Evolutionary conservation across 2,329 filamentous ascomycete genomes (phyloP), one percentile per base, ranked within the genome.

Genomic region (Dactylellina leptospora): DNA sequence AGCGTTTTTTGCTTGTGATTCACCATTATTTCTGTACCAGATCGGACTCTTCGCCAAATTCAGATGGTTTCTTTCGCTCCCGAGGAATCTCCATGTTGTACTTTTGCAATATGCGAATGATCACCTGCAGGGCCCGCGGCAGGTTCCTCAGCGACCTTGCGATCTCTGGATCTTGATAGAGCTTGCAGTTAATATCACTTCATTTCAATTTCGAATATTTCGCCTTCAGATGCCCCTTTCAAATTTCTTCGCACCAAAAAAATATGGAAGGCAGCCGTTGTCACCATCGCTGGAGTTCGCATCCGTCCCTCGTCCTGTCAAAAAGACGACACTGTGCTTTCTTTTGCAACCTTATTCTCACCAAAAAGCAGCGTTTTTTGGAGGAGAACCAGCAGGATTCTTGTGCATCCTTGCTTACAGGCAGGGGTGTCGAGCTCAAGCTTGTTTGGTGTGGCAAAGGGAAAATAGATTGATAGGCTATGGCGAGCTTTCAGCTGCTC

Each of bases 361-460:
- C 58, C 48, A 47, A 62, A 70, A 70, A 71, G 27, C 66, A 58
- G 51, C 66, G 66, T 71, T 53, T 58, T 53, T 25, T 53, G 30
- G 51, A 63, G 66, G 66, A 71, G 47, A 48, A 33, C 56, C 48
- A 61, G 33, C 64, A 50, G 64, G 56, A 71, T 62, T 58, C 45
- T 38, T 30, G 53, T 58, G 58, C 47, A 71, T 50, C 58, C 58
- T 70, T 63, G 50, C 66, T 58, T 58, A 20, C 50, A 18, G 36
- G 59, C 66, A 56, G 33, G 66, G 66, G 54, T 71, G 38, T 18
- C 58, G 66, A 71, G 66, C 66, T 71, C 51, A 51, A 71, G 66
- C 66, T 63, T 62, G 66, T 71, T 71, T 71, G 66, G 66, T 71
- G 66, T 71, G 66, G 66, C 66, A 71, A 60, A 36, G 45, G 9